Conservation (phyloP, 768 basidiomycete species). For the Kwoniella botswanensis region DNA sequence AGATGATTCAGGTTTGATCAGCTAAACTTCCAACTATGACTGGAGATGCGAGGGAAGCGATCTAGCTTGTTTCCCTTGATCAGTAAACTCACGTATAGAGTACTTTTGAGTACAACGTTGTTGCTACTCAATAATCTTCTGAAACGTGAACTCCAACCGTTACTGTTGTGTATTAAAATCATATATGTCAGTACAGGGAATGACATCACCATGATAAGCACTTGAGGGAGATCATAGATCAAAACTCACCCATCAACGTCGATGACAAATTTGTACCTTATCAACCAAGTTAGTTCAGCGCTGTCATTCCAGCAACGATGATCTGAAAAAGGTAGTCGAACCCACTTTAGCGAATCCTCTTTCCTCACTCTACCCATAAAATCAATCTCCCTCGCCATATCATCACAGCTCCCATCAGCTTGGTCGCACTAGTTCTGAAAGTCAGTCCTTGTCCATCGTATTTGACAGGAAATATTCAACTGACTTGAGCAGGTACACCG, state of each 20-base stretch:
- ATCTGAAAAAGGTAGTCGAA: neutral
- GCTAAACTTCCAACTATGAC: too few relatives aligned
- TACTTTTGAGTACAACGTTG: slow-evolving; percentile 53
- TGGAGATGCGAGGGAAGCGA: neutral
- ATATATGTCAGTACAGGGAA: too few relatives aligned
- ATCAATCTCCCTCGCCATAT: slow-evolving; percentile 45
- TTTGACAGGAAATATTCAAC: slow-evolving; percentile 16
- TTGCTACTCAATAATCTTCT: slow-evolving; percentile 45
- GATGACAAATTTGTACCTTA: slow-evolving; percentile 48
- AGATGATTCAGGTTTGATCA: neutral
- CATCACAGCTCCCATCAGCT: slow-evolving; percentile 47
- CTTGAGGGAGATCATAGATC: too few relatives aligned
- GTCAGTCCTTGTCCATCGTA: too few relatives aligned
- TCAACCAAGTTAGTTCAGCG: neutral
- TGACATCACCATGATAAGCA: too few relatives aligned
- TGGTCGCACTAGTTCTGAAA: slow-evolving; percentile 43
- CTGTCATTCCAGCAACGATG: too few relatives aligned
- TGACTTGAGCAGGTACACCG: slow-evolving; percentile 50
- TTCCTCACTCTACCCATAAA: slow-evolving; percentile 42
- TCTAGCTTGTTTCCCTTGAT: too few relatives aligned
- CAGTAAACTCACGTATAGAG: slow-evolving; percentile 43
- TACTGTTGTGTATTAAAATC: too few relatives aligned
- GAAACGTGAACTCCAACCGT: slow-evolving; percentile 54
- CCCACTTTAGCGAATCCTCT: slow-evolving; percentile 43
- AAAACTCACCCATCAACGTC: slow-evolving; percentile 53